Evolutionary conservation across 257 asterid genomes (phyloP).

Genomic region (Solanum sitiens): DNA sequence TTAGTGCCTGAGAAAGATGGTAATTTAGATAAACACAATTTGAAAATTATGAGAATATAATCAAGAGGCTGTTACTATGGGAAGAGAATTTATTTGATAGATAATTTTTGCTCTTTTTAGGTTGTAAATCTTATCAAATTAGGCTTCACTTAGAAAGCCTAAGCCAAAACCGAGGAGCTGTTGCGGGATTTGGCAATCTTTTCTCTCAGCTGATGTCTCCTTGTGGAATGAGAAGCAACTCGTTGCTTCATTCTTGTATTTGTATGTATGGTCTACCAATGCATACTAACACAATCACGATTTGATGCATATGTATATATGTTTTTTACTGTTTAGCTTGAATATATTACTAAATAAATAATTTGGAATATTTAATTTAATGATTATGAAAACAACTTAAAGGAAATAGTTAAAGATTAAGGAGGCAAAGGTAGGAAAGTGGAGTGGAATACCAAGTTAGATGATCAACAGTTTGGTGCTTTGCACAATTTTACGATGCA

Average conservation of each 20-base stretch:
- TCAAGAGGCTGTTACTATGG: neutral
- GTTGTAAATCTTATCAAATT: neutral
- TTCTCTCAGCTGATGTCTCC: neutral
- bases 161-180: neutral
- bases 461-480: neutral
- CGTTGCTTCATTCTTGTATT: neutral
- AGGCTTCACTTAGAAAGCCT: neutral
- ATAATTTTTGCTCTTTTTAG: neutral
- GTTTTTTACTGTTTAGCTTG: neutral
- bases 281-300: neutral
- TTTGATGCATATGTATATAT: neutral
- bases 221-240: neutral
- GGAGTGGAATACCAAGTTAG: neutral
- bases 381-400: neutral
- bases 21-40: neutral
- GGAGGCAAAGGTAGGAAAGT: neutral
- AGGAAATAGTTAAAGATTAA: neutral
- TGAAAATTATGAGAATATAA: neutral
- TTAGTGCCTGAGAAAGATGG: neutral
- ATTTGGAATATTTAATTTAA: neutral
- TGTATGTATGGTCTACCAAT: neutral
- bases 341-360: neutral
- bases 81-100: neutral
- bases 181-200: neutral
- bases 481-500: neutral